Conservation (phyloP, 768 basidiomycete species). For the Piloderma croceum region DNA sequence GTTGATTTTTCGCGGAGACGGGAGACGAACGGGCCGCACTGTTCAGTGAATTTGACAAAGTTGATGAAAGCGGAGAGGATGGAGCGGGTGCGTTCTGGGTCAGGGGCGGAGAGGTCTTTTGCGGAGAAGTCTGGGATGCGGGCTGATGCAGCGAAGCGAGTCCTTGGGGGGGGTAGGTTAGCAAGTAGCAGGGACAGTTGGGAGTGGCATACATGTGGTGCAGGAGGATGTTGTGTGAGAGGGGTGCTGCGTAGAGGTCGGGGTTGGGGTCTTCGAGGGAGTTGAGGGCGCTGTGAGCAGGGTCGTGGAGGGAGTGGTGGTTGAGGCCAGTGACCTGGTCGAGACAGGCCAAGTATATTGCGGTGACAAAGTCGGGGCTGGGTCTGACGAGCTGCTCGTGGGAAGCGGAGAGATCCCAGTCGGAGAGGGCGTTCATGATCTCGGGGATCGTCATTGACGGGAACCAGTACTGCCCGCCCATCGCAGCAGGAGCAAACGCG, state of each 20-base stretch:
- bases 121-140: constrained; percentile 73
- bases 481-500: too few relatives aligned
- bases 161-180: constrained; percentile 29
- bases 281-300: constrained; percentile 50
- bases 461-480: constrained; percentile 47
- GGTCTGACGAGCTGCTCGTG: constrained; percentile 65
- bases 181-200: not conserved
- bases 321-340: constrained; percentile 64
- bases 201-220: constrained; percentile 54
- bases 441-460: constrained; percentile 62
- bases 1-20: constrained; percentile 59
- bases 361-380: constrained; percentile 63
- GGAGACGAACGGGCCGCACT: constrained; percentile 56
- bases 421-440: constrained; percentile 57
- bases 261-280: constrained; percentile 30
- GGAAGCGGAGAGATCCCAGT: constrained; percentile 64
- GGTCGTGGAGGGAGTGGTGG: constrained; percentile 51
- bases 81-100: constrained; percentile 65
- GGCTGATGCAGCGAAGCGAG: constrained; percentile 68
- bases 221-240: constrained; percentile 59
- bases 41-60: constrained; percentile 85
- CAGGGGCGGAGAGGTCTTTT: constrained; percentile 68
- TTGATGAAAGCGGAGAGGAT: constrained; percentile 88
- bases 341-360: constrained; percentile 65
- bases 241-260: constrained; percentile 56